These are phyloP conservation scores for Paramecium sexaurelia DNA, from an alignment of 73 alveolate species.

Conservation along the genomic window DNA sequence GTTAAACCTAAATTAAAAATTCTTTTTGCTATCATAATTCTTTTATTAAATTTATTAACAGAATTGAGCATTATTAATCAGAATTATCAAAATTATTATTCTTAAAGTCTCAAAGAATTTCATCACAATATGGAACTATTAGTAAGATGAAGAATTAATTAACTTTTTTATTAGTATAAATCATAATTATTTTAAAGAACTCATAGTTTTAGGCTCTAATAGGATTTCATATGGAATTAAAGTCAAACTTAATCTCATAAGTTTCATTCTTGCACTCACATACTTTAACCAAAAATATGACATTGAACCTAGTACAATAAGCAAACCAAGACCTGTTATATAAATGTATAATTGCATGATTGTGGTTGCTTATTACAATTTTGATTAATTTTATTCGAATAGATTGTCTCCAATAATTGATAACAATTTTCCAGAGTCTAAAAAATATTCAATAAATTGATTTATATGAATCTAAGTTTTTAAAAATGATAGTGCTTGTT, in stretches of 20 bases:
- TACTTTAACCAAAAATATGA: slow-evolving; percentile 25
- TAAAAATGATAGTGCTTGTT: background rate
- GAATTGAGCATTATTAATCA: too few relatives aligned
- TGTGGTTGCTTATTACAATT: slow-evolving; percentile 34
- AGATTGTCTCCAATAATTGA: slow-evolving; percentile 10
- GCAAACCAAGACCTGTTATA: background rate
- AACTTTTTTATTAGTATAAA: background rate
- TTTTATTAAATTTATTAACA: background rate
- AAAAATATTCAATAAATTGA: slow-evolving; percentile 17
- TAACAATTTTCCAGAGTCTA: slow-evolving; percentile 40
- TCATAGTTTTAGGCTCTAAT: slow-evolving; percentile 53
- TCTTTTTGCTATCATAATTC: background rate
- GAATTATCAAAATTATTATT: too few relatives aligned
- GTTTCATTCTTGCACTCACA: background rate
- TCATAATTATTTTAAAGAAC: slow-evolving; percentile 50
- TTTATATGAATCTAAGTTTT: background rate
- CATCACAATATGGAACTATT: too few relatives aligned
- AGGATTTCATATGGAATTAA: slow-evolving; percentile 35
- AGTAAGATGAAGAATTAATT: background rate
- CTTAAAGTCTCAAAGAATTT: background rate
- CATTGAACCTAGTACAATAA: background rate
- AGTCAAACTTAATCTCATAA: slow-evolving; percentile 53
- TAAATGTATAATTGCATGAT: slow-evolving; percentile 44
- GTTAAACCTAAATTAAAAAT: background rate
- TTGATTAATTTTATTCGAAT: slow-evolving; percentile 39